Evolutionary conservation across 306 rosid species (phyloP).

Genomic region (Cucumis melo): DNA sequence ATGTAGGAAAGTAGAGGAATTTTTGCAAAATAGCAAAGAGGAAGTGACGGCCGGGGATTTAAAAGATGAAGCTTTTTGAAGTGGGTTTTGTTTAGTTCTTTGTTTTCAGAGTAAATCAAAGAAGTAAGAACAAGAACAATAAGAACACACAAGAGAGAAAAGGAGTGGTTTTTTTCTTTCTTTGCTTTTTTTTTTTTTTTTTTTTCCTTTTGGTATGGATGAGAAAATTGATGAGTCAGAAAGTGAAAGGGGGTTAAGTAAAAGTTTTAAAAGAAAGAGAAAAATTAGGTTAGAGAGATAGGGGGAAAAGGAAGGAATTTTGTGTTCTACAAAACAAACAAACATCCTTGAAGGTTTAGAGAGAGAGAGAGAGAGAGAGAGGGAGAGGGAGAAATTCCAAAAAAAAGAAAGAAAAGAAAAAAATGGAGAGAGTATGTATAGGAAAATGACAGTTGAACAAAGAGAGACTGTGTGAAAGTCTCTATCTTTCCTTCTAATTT

Average conservation of each 20-base stretch:
- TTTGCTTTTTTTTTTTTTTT: no score
- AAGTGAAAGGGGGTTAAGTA: background rate
- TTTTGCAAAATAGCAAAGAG: background rate
- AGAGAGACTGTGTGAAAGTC: background rate
- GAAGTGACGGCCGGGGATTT: no score
- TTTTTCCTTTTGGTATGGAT: no score
- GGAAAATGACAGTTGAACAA: constrained; percentile 4
- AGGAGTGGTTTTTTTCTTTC: background rate
- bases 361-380: background rate
- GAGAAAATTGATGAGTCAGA: background rate
- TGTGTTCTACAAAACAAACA: background rate
- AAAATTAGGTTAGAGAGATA: background rate
- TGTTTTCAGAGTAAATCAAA: background rate
- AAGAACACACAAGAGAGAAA: background rate
- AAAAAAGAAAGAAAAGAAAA: background rate
- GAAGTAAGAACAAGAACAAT: background rate
- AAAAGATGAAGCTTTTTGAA: background rate
- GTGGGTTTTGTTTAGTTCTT: background rate
- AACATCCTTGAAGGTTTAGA: background rate
- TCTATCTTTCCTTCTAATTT: background rate
- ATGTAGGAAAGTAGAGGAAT: background rate
- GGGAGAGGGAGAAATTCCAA: no score
- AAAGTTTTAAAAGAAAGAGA: background rate
- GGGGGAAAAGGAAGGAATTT: background rate
- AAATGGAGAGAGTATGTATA: constrained; percentile 4